Evolutionary conservation across 495 filamentous ascomycete species (phyloP), one percentile per base, ranked within the genome.

Genomic region (Achaetomiella virescens): DNA sequence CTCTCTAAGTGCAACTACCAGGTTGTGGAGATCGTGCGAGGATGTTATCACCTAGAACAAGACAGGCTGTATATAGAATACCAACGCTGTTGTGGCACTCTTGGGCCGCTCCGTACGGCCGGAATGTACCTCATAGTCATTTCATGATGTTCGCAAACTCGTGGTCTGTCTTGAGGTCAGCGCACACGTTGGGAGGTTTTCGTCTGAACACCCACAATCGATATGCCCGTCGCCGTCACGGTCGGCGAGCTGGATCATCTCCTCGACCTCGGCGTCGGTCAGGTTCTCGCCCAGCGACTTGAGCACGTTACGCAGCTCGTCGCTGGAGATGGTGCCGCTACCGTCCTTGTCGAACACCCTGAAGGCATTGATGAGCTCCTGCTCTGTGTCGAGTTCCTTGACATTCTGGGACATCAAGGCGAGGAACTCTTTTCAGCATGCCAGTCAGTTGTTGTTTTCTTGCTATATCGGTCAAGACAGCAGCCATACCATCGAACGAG

Each of bases 61-160:
- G 18, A 25, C 17, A n/a, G n/a, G 35, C 6, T 12, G 36, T 8
- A 1, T 2, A 18, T 29, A 12, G 0, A 22, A 36, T 27, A 31
- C 21, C 48, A 29, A 51, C 15, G 35, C 48, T 27, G 7, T 1
- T 38, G 36, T 15, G 5, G 10, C 36, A n/a, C 36, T n/a, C 36
- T 6, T 11, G 31, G 6, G 31, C 31, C 31, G 11, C 31, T 38
- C 11, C 3, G 15, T 38, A 2, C 14, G 36, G 6, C 36, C 5
- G 15, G 12, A 15, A 15, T 1, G n/a, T 22, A 9, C n/a, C n/a
- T 21, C 17, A 9, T 12, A 4, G 35, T 52, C 56, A 70, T 58
- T 66, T 63, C 90, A 96, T 96, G 68, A 96, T 84, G 74, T 91
- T 87, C 65, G 92, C 91, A 71, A 96, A 96, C 75, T 96, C 90